phyloP scores from a whole-genome alignment of 2,329 filamentous ascomycete species.

The Achaetomium macrosporum region DNA sequence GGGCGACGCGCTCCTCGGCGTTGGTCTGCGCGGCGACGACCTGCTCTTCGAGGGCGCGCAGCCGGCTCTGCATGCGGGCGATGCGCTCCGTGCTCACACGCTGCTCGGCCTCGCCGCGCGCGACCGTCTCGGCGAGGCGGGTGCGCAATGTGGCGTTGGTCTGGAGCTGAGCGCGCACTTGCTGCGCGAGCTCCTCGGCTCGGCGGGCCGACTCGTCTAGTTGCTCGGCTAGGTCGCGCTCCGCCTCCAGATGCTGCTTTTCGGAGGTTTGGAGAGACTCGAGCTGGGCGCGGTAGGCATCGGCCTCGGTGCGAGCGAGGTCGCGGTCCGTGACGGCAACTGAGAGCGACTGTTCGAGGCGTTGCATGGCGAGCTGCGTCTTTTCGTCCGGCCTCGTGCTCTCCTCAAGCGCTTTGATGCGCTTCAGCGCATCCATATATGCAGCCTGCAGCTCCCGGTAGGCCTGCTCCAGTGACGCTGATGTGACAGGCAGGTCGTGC shows the following conservation, averaged over 20 bases:
- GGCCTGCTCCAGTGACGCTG: slow-evolving; percentile 65
- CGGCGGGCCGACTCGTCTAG: slow-evolving; percentile 67
- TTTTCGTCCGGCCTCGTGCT: slow-evolving; percentile 44
- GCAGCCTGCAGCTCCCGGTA: slow-evolving; percentile 71
- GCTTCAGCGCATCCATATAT: slow-evolving; percentile 60
- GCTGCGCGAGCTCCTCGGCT: slow-evolving; percentile 70
- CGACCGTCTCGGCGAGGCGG: slow-evolving; percentile 72
- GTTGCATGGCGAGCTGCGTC: slow-evolving; percentile 56
- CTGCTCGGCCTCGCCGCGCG: slow-evolving; percentile 78
- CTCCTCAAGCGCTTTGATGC: slow-evolving; percentile 58
- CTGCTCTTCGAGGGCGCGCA: slow-evolving; percentile 77
- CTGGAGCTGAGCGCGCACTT: slow-evolving; percentile 76
- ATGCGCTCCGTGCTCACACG: slow-evolving; percentile 75
- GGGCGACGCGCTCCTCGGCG: slow-evolving; percentile 75
- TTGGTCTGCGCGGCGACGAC: slow-evolving; percentile 76
- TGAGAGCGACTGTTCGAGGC: slow-evolving; percentile 63
- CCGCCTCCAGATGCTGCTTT: slow-evolving; percentile 50
- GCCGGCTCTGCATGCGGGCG: slow-evolving; percentile 71
- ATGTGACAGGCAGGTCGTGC: slow-evolving; percentile 50
- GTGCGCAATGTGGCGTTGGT: slow-evolving; percentile 69
- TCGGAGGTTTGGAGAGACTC: slow-evolving; percentile 52
- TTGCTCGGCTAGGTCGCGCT: slow-evolving; percentile 61
- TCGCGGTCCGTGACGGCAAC: slow-evolving; percentile 67
- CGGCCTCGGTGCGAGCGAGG: slow-evolving; percentile 60
- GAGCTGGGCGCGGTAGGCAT: slow-evolving; percentile 56